phyloP scores from a whole-genome alignment of 331 rosid genomes.

The Quercus phellos region DNA sequence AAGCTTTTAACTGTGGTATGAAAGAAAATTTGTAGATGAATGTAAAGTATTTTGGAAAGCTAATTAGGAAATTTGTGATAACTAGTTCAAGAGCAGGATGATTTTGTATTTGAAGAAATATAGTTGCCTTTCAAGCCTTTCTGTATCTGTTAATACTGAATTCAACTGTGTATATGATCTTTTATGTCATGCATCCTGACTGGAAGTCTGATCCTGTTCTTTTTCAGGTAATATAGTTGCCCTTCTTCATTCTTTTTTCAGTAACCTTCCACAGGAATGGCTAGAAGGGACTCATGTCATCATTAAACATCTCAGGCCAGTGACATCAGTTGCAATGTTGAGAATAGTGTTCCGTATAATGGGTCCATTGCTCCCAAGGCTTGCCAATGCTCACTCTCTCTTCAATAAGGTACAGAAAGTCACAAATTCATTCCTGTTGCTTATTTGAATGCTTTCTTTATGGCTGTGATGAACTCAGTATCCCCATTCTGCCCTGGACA shows the following conservation, averaged over 20 bases:
- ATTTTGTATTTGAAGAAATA: background rate
- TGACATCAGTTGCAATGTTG: conserved; percentile 90
- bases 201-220: conserved; percentile 14
- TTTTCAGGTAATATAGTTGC: conserved; percentile 84
- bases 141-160: background rate
- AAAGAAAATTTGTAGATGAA: conserved; percentile 8
- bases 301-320: conserved; percentile 82
- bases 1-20: conserved; percentile 7
- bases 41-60: background rate
- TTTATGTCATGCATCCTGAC: background rate
- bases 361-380: conserved; percentile 95
- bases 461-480: background rate
- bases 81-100: background rate
- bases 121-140: background rate
- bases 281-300: conserved; percentile 73
- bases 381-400: conserved; percentile 77
- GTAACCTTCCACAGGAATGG: conserved; percentile 98
- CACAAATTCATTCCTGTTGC: background rate
- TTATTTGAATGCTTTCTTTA: background rate
- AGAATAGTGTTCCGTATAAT: conserved; percentile 92
- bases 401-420: conserved; percentile 63
- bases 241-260: conserved; percentile 88
- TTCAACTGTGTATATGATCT: background rate
- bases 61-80: background rate
- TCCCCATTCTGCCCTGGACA: background rate